Evolutionary conservation across 129 eudicot genomes (phyloP).

Genomic region (Mikania micrantha): DNA sequence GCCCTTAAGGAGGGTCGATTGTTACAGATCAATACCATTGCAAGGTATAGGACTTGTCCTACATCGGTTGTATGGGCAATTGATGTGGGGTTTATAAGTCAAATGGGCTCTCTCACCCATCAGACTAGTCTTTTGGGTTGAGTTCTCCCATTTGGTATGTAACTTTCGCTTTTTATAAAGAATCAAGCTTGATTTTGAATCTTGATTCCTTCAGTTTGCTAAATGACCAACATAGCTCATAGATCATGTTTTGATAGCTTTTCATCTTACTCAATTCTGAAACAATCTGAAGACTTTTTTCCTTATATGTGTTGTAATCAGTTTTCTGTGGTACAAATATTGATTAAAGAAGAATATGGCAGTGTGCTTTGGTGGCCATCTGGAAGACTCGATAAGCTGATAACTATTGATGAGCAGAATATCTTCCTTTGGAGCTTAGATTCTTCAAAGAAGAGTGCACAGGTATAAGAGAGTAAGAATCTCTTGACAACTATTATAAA

Average conservation of each 20-base stretch:
- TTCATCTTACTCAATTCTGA: neutral
- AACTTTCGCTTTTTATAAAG: too few relatives aligned
- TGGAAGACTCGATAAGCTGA: constrained; percentile 89
- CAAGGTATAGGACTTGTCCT: too few relatives aligned
- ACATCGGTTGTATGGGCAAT: too few relatives aligned
- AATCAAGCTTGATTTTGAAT: neutral
- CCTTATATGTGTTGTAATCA: constrained; percentile 1
- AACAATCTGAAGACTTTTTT: neutral
- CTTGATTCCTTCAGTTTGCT: neutral
- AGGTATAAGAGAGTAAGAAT: constrained; percentile 47
- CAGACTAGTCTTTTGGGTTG: too few relatives aligned
- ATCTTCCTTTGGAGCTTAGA: constrained; percentile 89
- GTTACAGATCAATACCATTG: too few relatives aligned
- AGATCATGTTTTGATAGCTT: neutral
- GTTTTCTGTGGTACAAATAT: constrained; percentile 2
- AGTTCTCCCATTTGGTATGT: too few relatives aligned
- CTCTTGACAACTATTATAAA: constrained; percentile 9
- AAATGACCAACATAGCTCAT: constrained; percentile 1
- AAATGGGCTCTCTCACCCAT: too few relatives aligned
- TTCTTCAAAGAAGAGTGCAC: constrained; percentile 89
- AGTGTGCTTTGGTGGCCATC: constrained; percentile 98
- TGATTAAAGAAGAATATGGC: constrained; percentile 21
- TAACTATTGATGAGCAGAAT: constrained; percentile 84
- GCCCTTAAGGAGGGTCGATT: too few relatives aligned
- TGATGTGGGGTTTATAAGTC: too few relatives aligned